Evolutionary conservation across 768 basidiomycete genomes (phyloP).

Genomic region (Lactarius pseudohatsudake): DNA sequence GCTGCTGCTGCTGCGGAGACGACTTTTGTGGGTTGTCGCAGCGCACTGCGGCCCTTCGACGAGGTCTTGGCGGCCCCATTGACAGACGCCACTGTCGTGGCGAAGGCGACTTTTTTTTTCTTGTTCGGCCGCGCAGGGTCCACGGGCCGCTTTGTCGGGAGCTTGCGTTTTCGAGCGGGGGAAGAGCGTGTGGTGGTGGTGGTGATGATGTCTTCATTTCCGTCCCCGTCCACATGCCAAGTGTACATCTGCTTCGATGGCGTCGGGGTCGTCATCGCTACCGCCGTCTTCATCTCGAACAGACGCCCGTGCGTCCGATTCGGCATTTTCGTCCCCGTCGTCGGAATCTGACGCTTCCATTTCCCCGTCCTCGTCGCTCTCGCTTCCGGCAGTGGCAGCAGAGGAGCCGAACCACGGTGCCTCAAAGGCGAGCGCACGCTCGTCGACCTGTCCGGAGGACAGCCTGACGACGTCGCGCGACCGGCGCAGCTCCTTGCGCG

Average conservation of each 20-base stretch:
- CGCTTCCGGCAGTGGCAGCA: neutral
- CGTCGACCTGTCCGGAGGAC: slow-evolving; percentile 41
- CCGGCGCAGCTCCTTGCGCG: slow-evolving; percentile 70
- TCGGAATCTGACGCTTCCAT: slow-evolving; percentile 39
- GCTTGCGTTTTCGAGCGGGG: slow-evolving; percentile 37
- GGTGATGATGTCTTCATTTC: slow-evolving; percentile 31
- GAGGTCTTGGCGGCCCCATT: neutral
- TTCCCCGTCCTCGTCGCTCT: slow-evolving; percentile 37
- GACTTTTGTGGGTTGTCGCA: neutral
- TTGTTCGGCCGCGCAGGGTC: slow-evolving; percentile 33
- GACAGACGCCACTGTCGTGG: neutral
- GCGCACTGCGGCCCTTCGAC: neutral
- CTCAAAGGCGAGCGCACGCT: slow-evolving; percentile 44
- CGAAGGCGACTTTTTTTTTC: slow-evolving; percentile 37
- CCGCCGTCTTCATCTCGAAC: slow-evolving; percentile 40
- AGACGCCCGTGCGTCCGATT: neutral
- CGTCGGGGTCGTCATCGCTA: slow-evolving; percentile 38
- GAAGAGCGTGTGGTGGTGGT: neutral
- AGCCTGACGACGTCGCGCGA: slow-evolving; percentile 50
- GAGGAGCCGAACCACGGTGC: slow-evolving; percentile 38
- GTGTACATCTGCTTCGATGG: slow-evolving; percentile 37
- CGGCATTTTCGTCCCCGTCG: slow-evolving; percentile 26
- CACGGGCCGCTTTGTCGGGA: slow-evolving; percentile 16
- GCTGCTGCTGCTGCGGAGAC: no score
- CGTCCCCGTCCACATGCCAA: slow-evolving; percentile 30